Evolutionary conservation across 1,284 basidiomycete species (phyloP).

Genomic region (Schizophyllum amplum): DNA sequence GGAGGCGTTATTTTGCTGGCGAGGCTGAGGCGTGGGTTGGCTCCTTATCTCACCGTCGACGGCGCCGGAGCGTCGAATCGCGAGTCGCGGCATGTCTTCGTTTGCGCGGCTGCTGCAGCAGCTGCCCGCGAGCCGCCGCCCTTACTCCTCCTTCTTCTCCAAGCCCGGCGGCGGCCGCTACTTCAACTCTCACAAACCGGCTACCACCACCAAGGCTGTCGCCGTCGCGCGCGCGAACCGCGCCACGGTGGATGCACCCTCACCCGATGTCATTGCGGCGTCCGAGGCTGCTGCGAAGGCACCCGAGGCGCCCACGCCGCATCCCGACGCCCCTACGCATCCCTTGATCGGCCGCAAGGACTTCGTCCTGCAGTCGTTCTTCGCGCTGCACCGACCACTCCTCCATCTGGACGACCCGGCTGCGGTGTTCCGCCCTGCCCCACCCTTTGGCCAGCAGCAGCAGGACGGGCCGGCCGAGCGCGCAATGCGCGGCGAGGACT

Average conservation of each 20-base stretch:
- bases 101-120: conserved; percentile 43
- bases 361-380: conserved; percentile 72
- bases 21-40: not conserved
- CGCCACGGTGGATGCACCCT: conserved; percentile 25
- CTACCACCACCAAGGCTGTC: conserved; percentile 32
- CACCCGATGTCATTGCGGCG: conserved; percentile 20
- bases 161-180: conserved; percentile 68
- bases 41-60: not conserved
- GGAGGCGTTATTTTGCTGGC: not conserved
- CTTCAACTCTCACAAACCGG: conserved; percentile 62
- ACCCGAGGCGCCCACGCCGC: conserved; percentile 8
- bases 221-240: conserved; percentile 27
- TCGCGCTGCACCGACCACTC: conserved; percentile 67
- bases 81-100: conserved; percentile 12
- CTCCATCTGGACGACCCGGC: conserved; percentile 55
- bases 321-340: conserved; percentile 25
- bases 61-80: not conserved
- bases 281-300: conserved; percentile 12
- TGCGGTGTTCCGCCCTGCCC: conserved; percentile 46
- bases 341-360: conserved; percentile 54
- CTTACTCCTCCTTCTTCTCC: conserved; percentile 73
- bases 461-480: conserved; percentile 8
- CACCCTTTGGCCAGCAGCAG: conserved; percentile 11
- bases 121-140: conserved; percentile 39
- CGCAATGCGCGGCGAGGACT: conserved; percentile 35